Evolutionary conservation across 2,329 filamentous ascomycete species (phyloP).

Genomic region (Ophiostoma perfectum): DNA sequence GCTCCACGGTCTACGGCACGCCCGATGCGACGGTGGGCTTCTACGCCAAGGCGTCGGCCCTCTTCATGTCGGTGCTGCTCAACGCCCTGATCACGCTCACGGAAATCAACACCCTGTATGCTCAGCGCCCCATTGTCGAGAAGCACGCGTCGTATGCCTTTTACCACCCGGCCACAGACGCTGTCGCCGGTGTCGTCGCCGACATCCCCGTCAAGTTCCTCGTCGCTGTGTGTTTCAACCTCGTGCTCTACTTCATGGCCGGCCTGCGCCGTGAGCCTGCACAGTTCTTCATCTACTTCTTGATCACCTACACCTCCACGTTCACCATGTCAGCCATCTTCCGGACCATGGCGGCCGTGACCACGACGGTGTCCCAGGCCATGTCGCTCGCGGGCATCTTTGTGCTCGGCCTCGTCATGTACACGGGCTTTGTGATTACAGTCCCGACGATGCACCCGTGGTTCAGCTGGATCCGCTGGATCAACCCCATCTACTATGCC

Average conservation of each 20-base stretch:
- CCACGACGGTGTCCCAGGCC: conserved; percentile 61
- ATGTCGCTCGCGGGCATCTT: conserved; percentile 55
- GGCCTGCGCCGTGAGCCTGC: conserved; percentile 68
- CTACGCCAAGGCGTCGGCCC: conserved; percentile 61
- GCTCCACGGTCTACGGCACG: conserved; percentile 25
- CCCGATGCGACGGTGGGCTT: conserved; percentile 37
- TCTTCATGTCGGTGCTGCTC: conserved; percentile 84
- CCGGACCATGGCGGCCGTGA: conserved; percentile 69
- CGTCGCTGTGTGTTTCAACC: conserved; percentile 72
- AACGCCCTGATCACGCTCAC: conserved; percentile 77
- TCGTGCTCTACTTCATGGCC: conserved; percentile 81
- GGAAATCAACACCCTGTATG: conserved; percentile 80
- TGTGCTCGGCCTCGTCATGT: conserved; percentile 61
- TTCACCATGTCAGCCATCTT: conserved; percentile 83
- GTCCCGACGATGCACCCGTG: conserved; percentile 37
- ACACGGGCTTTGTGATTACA: conserved; percentile 32
- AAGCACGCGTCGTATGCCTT: not conserved
- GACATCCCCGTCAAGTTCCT: conserved; percentile 76
- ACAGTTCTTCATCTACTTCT: conserved; percentile 78
- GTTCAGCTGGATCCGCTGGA: conserved; percentile 62
- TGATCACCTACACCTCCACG: conserved; percentile 68
- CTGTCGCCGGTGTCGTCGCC: conserved; percentile 77
- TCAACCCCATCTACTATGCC: conserved; percentile 58
- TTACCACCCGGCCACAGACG: conserved; percentile 65
- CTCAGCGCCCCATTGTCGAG: conserved; percentile 44